These are phyloP conservation scores for Mycena indigotica DNA, from an alignment of 768 basidiomycete genomes.

Conservation along the genomic window DNA sequence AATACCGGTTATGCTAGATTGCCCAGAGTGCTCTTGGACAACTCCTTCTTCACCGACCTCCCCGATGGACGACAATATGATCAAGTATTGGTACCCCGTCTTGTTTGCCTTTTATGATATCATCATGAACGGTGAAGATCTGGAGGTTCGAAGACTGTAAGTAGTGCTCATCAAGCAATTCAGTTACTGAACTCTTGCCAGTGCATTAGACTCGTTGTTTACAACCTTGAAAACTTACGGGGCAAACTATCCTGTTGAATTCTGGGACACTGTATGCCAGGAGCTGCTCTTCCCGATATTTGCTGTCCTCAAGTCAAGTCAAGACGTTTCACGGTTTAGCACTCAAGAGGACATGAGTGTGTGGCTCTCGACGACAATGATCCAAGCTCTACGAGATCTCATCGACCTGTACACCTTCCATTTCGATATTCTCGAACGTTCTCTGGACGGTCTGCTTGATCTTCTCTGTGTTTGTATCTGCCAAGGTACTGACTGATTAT, in stretches of 20 bases:
- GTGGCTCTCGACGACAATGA: conserved; percentile 99
- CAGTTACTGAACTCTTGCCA: conserved; percentile 33
- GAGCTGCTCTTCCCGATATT: conserved; percentile 98
- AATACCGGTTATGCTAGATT: conserved; percentile 88
- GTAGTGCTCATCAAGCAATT: conserved; percentile 33
- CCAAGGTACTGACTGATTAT: conserved; percentile 65
- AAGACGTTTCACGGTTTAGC: conserved; percentile 89
- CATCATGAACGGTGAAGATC: conserved; percentile 98
- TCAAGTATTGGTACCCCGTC: conserved; percentile 96
- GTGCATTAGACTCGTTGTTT: conserved; percentile 96
- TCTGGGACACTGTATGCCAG: conserved; percentile 98
- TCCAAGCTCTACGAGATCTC: conserved; percentile 92
- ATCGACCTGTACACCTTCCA: conserved; percentile 96
- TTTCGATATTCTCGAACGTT: conserved; percentile 87
- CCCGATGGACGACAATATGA: conserved; percentile 80
- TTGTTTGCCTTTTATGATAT: conserved; percentile 99
- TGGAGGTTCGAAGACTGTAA: conserved; percentile 95
- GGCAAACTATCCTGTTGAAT: conserved; percentile 79
- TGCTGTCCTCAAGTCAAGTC: conserved; percentile 89
- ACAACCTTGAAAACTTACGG: conserved; percentile 92
- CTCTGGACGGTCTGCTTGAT: conserved; percentile 91
- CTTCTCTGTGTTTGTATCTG: conserved; percentile 95
- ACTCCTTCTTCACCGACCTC: conserved; percentile 32
- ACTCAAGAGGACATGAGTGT: conserved; percentile 99
- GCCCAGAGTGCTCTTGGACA: conserved; percentile 61